phyloP scores from a whole-genome alignment of 176 grass and related monocot species.

The Lolium perenne region DNA sequence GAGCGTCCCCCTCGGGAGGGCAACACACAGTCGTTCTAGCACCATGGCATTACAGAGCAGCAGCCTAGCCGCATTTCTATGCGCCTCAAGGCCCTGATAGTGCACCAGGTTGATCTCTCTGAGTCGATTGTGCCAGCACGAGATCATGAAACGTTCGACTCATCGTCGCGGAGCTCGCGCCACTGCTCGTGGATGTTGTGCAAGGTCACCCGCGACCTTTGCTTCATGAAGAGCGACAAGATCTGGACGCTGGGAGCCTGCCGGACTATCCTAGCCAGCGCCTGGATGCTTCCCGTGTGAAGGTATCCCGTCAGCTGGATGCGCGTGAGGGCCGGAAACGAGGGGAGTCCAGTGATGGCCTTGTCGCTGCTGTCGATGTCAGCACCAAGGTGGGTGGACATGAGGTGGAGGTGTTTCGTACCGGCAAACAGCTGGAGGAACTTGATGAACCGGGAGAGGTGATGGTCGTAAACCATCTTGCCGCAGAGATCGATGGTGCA shows the following conservation, averaged over 20 bases:
- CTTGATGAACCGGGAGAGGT: not conserved
- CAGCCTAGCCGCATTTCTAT: not conserved
- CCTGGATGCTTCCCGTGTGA: not conserved
- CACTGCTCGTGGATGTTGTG: too few species aligned
- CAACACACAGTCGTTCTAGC: not conserved
- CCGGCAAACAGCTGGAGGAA: not conserved
- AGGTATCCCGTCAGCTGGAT: not conserved
- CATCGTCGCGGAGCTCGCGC: not conserved
- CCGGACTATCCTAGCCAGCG: not conserved
- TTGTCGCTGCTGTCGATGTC: not conserved
- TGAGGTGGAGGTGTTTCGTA: not conserved
- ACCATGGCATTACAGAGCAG: not conserved
- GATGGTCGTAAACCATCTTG: not conserved
- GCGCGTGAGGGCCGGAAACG: rapidly evolving
- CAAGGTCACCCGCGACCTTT: not conserved
- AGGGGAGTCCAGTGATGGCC: not conserved
- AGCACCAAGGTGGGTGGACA: not conserved
- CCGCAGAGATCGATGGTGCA: not conserved
- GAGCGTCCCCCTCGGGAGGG: not conserved
- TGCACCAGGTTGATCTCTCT: slow-evolving; percentile 25
- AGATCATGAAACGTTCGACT: not conserved
- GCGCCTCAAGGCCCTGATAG: not conserved
- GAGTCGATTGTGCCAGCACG: not conserved
- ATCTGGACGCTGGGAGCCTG: not conserved
- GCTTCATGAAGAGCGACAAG: not conserved